These are phyloP conservation scores for Musa beccarii DNA, from an alignment of 176 grass and related monocot species.

Conservation along the genomic window DNA sequence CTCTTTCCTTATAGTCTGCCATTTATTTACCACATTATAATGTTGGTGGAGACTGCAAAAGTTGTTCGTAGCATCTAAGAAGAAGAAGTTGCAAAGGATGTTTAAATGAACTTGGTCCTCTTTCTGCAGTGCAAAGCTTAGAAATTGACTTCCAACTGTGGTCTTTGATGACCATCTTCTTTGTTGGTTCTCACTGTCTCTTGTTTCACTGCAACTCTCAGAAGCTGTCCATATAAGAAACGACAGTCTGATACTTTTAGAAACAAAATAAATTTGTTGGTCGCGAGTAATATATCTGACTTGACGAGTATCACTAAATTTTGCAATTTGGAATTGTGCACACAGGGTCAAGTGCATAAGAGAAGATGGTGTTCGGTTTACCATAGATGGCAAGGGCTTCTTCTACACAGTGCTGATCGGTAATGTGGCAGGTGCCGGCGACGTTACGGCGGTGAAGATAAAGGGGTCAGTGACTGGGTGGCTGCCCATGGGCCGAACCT, in stretches of 20 bases:
- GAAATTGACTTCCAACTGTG: no score
- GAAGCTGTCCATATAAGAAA: no score
- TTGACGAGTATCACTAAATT: not conserved
- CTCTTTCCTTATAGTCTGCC: not conserved
- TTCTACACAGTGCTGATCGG: conserved; percentile 35
- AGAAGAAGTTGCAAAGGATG: not conserved
- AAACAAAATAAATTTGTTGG: not conserved
- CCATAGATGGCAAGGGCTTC: conserved; percentile 37
- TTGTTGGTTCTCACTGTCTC: no score
- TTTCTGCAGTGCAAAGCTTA: not conserved
- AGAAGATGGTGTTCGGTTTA: conserved; percentile 64
- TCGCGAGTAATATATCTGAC: not conserved
- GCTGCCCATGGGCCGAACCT: conserved; percentile 85
- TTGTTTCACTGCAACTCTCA: no score
- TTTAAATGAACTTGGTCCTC: not conserved
- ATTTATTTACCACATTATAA: not conserved
- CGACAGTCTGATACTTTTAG: no score
- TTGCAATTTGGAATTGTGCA: conserved; percentile 4
- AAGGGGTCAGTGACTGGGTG: conserved; percentile 77
- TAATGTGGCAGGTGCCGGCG: conserved; percentile 81
- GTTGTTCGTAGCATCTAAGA: not conserved
- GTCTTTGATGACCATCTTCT: no score
- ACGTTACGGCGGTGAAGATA: conserved; percentile 73
- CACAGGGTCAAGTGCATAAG: conserved; percentile 79
- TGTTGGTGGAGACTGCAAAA: not conserved